Evolutionary conservation across 345 rosid genomes (phyloP), one percentile per base, ranked within the genome.

Genomic region (Barbarea vulgaris): DNA sequence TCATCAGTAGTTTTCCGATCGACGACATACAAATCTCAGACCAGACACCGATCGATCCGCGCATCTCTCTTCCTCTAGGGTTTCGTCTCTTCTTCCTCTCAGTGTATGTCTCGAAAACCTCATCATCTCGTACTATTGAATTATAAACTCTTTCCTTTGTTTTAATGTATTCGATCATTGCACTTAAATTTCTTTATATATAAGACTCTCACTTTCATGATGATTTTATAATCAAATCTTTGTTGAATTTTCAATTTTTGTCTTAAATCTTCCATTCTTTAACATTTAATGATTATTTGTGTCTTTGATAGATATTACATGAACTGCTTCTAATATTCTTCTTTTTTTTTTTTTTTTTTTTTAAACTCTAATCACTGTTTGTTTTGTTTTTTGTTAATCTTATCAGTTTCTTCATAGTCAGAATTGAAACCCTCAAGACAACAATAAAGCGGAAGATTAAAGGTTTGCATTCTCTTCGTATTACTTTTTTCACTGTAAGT

Each of bases 381-480:
- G 3, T 37, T 37, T 27, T 37, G 18, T 13, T 58, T 58, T 67
- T 17, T 31, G 55, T 15, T 64, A 10, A 60, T 50, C 19, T 61
- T 48, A 33, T 47, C 46, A 31, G 13, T 47, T 31, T 34, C 24
- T 34, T 34, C 46, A 21, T 58, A 15, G 39, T 51, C 41, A 51
- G 39, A 27, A 9, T 17, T 66, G 66, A 67, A 61, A 41, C 33
- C 27, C 19, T 76, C 24, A 27, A 76, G 41, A 61, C 25, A 57
- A 56, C 67, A 61, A 8, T 51, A 72, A 69, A 59, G 28, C 18
- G 24, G 41, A 44, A 53, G 50, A 56, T 69, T 34, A 54, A 55
- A 77, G 80, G 76, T 70, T 63, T 63, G 75, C n/a, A 69, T 63
- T 64, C 34, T 75, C 73, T 25, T 67, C 42, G 65, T 46, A 47